Evolutionary conservation across 768 basidiomycete species (phyloP).

Genomic region (Candolleomyces aberdarensis): DNA sequence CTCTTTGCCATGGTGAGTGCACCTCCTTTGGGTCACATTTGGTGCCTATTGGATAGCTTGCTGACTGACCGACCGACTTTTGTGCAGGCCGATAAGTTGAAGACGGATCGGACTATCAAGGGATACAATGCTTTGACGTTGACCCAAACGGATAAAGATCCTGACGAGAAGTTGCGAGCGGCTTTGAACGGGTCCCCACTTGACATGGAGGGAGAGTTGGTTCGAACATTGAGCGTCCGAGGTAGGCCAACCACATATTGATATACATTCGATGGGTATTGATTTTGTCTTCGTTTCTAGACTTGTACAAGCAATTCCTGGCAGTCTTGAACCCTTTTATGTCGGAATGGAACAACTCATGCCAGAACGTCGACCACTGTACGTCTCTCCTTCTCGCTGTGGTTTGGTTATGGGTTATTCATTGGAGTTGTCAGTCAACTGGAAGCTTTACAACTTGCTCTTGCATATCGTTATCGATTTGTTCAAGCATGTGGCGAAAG

Average conservation of each 20-base stretch:
- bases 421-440: constrained; percentile 43
- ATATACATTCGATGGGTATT: background rate
- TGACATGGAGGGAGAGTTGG: constrained; percentile 58
- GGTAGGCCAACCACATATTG: constrained; percentile 28
- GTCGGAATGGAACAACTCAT: constrained; percentile 46
- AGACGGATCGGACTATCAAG: constrained; percentile 38
- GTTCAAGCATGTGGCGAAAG: constrained; percentile 34
- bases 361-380: constrained; percentile 43
- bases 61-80: background rate
- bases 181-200: constrained; percentile 40
- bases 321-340: constrained; percentile 35
- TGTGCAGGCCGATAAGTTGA: constrained; percentile 47
- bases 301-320: constrained; percentile 41
- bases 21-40: too few species aligned
- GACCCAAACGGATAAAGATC: constrained; percentile 48
- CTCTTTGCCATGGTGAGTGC: constrained; percentile 57
- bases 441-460: constrained; percentile 48
- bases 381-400: constrained; percentile 18
- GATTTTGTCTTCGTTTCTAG: constrained; percentile 15
- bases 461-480: constrained; percentile 38
- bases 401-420: background rate
- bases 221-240: constrained; percentile 41
- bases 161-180: constrained; percentile 53
- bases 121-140: constrained; percentile 46
- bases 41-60: background rate